Base-by-base conservation (phyloP, 805 yeast species). In the Saccharomycopsis sp. region DNA sequence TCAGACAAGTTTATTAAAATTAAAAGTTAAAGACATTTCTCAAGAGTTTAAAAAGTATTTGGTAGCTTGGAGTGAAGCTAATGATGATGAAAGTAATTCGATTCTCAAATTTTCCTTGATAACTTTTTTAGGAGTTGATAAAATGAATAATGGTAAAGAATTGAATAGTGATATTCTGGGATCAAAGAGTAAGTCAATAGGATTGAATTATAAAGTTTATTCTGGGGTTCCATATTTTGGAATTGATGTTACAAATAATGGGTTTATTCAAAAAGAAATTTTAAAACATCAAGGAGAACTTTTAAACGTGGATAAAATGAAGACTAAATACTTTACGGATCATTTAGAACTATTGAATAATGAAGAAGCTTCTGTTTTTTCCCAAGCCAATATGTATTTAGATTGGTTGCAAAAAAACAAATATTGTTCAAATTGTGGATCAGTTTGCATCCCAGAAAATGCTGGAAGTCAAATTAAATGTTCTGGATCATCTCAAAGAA, bases 401-500 rank as follows among this genome's bases (percentile, higher is more conserved):
- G 95, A 88, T 57, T 88, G 96, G 96, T 63, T 83, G 38, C 57
- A 61, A 40, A 73, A 84, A 37, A 81, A 81, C 53, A 64, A 67
- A 42, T 79, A 68, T 58, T 88, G 97, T 55, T 86, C 89, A 5
- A 89, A 89, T 0, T 88, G 97, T 63, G 96, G 95, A 0, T 54
- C 68, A 1, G 59, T 54, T 32, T 74, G 76, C 17, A 63, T 72
- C 10, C 76, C 82, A 1, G 64, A 77, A 4, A 76, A 79, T 48
- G 81, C 76, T 0, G 88, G 89, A 1, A 76, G 83, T 1, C 72
- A 76, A 54, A 52, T 76, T 34, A 41, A 49, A 12, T 79, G 87
- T 53, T 6, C 26, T 10, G 10, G 10, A 6, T 60, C 72, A 4
- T 70, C 62, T 39, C 51, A 52, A 27, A 58, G 64, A 0, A 40